phyloP scores from a whole-genome alignment of 2,329 filamentous ascomycete genomes.

The Neurospora sp. region DNA sequence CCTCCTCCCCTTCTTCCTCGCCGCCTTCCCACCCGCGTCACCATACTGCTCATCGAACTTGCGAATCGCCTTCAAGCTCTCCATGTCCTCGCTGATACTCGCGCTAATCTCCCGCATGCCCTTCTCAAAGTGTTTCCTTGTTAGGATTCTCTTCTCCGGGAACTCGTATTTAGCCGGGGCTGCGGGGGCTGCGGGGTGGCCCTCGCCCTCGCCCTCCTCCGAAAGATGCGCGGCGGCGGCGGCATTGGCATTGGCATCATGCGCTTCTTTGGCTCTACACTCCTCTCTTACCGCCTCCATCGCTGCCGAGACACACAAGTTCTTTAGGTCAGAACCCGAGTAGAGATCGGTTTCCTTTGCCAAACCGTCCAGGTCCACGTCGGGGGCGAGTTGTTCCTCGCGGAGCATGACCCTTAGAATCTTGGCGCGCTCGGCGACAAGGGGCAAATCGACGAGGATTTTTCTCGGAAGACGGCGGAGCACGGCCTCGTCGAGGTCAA shows the following conservation, averaged over 20 bases:
- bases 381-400: constrained; percentile 51
- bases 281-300: constrained; percentile 73
- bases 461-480: constrained; percentile 65
- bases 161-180: constrained; percentile 41
- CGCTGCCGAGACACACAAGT: constrained; percentile 68
- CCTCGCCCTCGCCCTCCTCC: no score
- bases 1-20: constrained; percentile 37
- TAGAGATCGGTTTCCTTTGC: constrained; percentile 64
- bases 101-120: constrained; percentile 84
- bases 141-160: constrained; percentile 58
- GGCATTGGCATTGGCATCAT: constrained; percentile 1
- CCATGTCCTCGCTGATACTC: constrained; percentile 91
- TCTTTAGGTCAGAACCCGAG: constrained; percentile 77
- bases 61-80: constrained; percentile 70
- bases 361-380: constrained; percentile 51
- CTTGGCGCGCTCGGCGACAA: constrained; percentile 45
- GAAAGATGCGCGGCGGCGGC: background rate
- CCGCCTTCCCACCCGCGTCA: constrained; percentile 52
- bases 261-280: constrained; percentile 28
- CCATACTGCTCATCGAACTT: constrained; percentile 97
- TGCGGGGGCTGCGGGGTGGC: constrained; percentile 5
- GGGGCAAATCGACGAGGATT: constrained; percentile 63
- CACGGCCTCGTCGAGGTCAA: constrained; percentile 85
- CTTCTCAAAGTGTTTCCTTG: constrained; percentile 65
- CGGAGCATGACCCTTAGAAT: constrained; percentile 63